Conservation (phyloP, 495 filamentous ascomycete species). For the Talaromyces stipitatus region DNA sequence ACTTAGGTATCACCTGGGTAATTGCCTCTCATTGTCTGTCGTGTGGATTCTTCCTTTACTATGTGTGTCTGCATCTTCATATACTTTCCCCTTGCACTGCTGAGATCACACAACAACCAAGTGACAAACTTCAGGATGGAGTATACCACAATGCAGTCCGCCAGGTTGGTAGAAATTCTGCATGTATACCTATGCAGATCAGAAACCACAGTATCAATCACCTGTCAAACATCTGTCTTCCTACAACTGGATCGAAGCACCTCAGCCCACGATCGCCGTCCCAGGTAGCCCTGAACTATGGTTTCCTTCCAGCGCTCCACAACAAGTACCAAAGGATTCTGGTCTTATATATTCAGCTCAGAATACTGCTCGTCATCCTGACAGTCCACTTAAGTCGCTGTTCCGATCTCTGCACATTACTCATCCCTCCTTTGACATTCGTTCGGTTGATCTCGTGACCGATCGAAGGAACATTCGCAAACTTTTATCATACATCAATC, state of each 20-base stretch:
- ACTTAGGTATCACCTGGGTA: too few species aligned
- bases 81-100: too few species aligned
- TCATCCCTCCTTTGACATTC: constrained; percentile 36
- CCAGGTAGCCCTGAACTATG: constrained; percentile 15
- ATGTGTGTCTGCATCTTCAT: too few species aligned
- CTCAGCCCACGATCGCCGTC: constrained; percentile 18
- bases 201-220: constrained; percentile 14
- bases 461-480: constrained; percentile 49
- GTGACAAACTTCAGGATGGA: neutral
- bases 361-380: constrained; percentile 15
- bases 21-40: too few species aligned
- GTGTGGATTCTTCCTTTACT: too few species aligned
- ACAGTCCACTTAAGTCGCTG: constrained; percentile 41
- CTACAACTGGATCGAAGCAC: constrained; percentile 41
- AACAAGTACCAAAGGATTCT: constrained; percentile 8
- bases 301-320: constrained; percentile 2
- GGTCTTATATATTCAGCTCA: constrained; percentile 16
- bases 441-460: constrained; percentile 35
- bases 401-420: constrained; percentile 39
- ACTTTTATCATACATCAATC: constrained; percentile 39
- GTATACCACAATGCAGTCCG: neutral
- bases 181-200: neutral
- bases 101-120: too few species aligned
- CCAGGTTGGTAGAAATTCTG: neutral
- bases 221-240: constrained; percentile 35